These are phyloP conservation scores for Brettanomyces nanus DNA, from an alignment of 805 yeast species.

Conservation along the genomic window DNA sequence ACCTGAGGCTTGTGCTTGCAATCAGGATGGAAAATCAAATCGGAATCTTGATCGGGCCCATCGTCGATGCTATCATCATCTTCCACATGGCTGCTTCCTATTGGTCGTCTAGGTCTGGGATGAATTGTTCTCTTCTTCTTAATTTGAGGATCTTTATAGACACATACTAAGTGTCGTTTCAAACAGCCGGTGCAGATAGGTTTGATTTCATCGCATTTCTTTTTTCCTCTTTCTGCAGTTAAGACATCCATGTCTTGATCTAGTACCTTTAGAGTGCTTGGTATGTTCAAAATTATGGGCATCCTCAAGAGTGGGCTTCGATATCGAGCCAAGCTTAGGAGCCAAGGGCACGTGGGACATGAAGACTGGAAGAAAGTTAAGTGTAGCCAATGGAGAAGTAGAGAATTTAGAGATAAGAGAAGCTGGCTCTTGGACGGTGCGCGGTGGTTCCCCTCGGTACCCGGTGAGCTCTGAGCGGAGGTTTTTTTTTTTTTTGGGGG, in stretches of 20 bases:
- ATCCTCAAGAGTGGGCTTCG: no score
- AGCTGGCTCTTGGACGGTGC: no score
- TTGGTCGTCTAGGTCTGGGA: neutral
- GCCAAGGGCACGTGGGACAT: no score
- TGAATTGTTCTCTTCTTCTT: neutral
- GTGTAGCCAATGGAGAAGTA: no score
- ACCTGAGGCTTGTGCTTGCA: neutral
- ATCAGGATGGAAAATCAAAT: neutral
- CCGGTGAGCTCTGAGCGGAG: no score
- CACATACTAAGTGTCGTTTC: conserved; percentile 13
- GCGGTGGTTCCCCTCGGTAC: no score
- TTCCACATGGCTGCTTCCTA: neutral
- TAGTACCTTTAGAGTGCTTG: neutral
- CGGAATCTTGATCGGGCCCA: neutral
- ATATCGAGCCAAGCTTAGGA: no score
- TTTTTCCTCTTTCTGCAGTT: conserved; percentile 22
- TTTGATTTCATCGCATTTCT: conserved; percentile 23
- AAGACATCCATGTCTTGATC: conserved; percentile 22
- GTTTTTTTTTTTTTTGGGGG: no score
- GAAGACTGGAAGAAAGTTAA: no score
- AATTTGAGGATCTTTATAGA: conserved; percentile 9
- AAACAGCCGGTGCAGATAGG: conserved; percentile 24
- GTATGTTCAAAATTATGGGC: no score
- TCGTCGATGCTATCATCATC: conserved; percentile 6
- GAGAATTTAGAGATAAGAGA: no score